Evolutionary conservation across 1,284 basidiomycete species (phyloP).

Genomic region (Stereum hirsutum): DNA sequence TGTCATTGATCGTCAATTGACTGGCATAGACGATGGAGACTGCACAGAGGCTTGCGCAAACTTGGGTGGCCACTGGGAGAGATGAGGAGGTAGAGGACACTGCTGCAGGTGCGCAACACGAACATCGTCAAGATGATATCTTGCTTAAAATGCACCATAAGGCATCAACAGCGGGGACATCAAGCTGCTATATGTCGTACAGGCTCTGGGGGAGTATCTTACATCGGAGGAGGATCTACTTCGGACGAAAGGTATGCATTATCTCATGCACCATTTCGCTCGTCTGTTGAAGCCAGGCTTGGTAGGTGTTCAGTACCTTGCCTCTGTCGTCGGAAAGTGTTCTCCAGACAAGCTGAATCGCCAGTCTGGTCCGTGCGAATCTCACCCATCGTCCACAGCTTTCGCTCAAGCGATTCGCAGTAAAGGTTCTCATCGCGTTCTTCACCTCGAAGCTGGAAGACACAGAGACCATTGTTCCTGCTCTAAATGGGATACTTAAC

Average conservation of each 20-base stretch:
- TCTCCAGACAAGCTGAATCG: conserved; percentile 63
- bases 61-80: conserved; percentile 62
- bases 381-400: not conserved
- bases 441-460: conserved; percentile 85
- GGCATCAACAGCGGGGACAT: conserved; percentile 55
- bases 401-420: conserved; percentile 27
- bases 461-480: conserved; percentile 70
- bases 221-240: conserved; percentile 78
- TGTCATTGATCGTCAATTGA: too few species aligned
- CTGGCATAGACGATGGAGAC: conserved; percentile 27
- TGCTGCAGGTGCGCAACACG: conserved; percentile 38
- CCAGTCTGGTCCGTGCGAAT: conserved; percentile 60
- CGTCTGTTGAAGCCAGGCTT: not conserved
- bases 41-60: conserved; percentile 51
- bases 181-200: conserved; percentile 79
- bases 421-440: conserved; percentile 76
- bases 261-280: not conserved
- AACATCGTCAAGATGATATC: conserved; percentile 4
- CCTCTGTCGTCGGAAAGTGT: conserved; percentile 52
- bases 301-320: conserved; percentile 70
- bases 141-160: conserved; percentile 23
- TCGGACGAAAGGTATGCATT: conserved; percentile 63
- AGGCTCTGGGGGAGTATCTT: conserved; percentile 78
- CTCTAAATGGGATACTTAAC: conserved; percentile 65
- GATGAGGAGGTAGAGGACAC: conserved; percentile 54